Percentiles rank a stretch among this genome's conserved stretches.
These are phyloP conservation scores for Chrysoporthe deuterocubensis DNA, from an alignment of 2,329 filamentous ascomycete genomes.

Conservation along the genomic window DNA sequence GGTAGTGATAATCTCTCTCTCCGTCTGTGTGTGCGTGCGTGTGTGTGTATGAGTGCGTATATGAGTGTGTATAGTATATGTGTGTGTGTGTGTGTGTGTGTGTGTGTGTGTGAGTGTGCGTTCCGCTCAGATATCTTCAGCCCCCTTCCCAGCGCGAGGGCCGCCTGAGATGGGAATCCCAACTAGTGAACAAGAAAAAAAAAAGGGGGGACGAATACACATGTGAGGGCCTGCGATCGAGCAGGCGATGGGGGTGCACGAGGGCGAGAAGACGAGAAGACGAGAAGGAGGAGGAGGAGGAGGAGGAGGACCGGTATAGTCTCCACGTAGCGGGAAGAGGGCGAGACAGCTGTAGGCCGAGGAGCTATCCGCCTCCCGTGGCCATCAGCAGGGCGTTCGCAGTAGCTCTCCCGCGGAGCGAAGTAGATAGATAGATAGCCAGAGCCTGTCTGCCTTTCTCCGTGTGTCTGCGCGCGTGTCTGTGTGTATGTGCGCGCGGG, in stretches of 20 bases:
- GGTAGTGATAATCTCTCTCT: neutral
- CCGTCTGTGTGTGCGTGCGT: neutral
- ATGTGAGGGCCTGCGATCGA: constrained; percentile 14
- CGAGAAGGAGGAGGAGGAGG: neutral
- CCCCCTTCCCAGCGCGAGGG: constrained; percentile 25
- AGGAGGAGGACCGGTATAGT: neutral
- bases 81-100: neutral
- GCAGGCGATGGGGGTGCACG: constrained; percentile 9
- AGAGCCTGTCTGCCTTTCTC: neutral
- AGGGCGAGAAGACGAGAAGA: constrained; percentile 8
- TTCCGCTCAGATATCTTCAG: constrained; percentile 18
- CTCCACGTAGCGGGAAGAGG: constrained; percentile 20
- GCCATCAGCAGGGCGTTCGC: constrained; percentile 26
- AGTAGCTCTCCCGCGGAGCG: constrained; percentile 21
- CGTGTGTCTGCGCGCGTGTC: neutral
- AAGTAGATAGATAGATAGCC: neutral
- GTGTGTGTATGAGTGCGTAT: neutral
- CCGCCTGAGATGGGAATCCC: constrained; percentile 14
- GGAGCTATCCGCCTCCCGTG: constrained; percentile 30
- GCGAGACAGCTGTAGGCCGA: constrained; percentile 27
- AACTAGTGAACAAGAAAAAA: neutral
- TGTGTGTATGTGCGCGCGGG: neutral
- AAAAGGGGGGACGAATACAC: constrained; percentile 8
- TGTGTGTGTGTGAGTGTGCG: neutral
- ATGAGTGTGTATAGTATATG: neutral